Evolutionary conservation across 176 grass and related monocot species (phyloP).

Genomic region (maize (Zea mays)): DNA sequence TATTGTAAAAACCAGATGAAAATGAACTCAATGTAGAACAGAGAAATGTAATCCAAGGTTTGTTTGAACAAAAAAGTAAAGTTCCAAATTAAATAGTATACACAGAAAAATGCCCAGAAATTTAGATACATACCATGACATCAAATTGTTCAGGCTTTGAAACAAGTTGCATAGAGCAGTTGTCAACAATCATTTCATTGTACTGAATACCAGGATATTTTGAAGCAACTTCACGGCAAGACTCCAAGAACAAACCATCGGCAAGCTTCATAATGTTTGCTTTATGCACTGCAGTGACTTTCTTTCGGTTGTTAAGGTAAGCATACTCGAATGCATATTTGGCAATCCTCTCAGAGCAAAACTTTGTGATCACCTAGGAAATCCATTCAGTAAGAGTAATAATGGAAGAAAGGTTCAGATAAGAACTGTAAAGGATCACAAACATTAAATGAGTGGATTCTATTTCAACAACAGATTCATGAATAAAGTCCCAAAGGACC

Average conservation of each 20-base stretch:
- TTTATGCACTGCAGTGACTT: slow-evolving; percentile 95
- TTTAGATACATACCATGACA: slow-evolving; percentile 72
- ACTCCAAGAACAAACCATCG: slow-evolving; percentile 96
- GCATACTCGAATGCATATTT: slow-evolving; percentile 98
- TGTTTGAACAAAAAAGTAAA: background rate
- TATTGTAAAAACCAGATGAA: background rate
- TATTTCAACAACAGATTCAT: background rate
- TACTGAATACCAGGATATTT: slow-evolving; percentile 91
- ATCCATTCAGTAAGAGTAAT: slow-evolving; percentile 40
- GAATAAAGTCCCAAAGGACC: background rate
- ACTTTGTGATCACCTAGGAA: slow-evolving; percentile 98
- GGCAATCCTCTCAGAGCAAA: slow-evolving; percentile 87
- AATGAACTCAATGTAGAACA: background rate
- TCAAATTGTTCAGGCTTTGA: slow-evolving; percentile 90
- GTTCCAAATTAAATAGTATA: background rate
- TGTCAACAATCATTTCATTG: slow-evolving; percentile 96
- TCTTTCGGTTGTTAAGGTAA: slow-evolving; percentile 96
- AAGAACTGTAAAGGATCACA: slow-evolving; percentile 20
- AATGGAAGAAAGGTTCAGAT: slow-evolving; percentile 28
- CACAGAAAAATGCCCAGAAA: slow-evolving; percentile 4
- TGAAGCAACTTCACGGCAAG: slow-evolving; percentile 84
- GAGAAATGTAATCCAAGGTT: background rate
- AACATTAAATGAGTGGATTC: background rate
- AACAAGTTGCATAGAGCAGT: slow-evolving; percentile 98
- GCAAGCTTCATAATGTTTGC: slow-evolving; percentile 99